Conservation (phyloP, 345 rosid genomes). For the Gossypium stocksii region DNA sequence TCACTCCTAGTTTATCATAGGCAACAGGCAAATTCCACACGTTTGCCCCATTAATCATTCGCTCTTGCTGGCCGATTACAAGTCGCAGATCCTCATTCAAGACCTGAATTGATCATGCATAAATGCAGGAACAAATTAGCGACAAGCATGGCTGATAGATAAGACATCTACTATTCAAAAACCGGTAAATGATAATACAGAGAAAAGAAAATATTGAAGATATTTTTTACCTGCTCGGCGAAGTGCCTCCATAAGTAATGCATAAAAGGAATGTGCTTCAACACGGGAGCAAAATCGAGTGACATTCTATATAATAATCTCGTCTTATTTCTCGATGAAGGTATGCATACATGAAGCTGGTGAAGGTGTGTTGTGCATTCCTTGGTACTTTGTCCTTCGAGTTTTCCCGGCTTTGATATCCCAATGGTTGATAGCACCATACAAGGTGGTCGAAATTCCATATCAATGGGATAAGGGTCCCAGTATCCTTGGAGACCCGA, state of each 20-base stretch:
- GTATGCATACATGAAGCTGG: constrained; percentile 94
- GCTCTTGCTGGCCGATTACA: constrained; percentile 87
- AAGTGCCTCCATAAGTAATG: constrained; percentile 83
- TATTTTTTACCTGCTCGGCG: constrained; percentile 73
- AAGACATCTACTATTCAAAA: not conserved
- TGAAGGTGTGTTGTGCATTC: constrained; percentile 92
- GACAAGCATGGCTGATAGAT: not conserved
- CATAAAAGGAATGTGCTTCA: constrained; percentile 84
- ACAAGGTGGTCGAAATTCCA: constrained; percentile 98
- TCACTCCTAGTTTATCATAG: constrained; percentile 89
- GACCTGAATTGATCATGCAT: constrained; percentile 43
- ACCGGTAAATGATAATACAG: not conserved
- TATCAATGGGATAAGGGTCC: constrained; percentile 99
- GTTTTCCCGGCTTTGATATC: constrained; percentile 94
- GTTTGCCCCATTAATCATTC: constrained; percentile 84
- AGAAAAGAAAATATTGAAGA: not conserved
- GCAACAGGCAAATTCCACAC: constrained; percentile 86
- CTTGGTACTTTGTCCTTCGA: constrained; percentile 67
- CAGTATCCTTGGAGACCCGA: constrained; percentile 95
- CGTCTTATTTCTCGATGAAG: constrained; percentile 78
- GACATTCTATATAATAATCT: constrained; percentile 89
- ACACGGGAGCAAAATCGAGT: constrained; percentile 83
- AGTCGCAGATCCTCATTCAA: constrained; percentile 84
- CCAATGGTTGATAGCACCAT: constrained; percentile 93
- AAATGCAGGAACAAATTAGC: not conserved